Evolutionary conservation across 164 flowering plant species (phyloP).

Genomic region (Liriodendron chinense): DNA sequence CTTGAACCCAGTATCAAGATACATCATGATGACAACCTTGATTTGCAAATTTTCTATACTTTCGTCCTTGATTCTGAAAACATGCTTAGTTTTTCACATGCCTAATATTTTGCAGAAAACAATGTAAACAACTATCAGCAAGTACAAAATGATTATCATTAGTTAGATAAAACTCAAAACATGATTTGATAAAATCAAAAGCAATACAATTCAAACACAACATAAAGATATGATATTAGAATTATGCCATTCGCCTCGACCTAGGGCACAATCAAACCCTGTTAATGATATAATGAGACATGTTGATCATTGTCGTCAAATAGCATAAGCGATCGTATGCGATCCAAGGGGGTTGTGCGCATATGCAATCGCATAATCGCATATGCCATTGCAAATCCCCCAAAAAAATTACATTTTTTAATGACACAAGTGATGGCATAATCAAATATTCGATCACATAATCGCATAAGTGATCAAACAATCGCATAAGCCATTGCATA

Average conservation of each 20-base stretch:
- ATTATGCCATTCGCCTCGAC: not conserved
- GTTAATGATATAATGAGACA: too few relatives aligned
- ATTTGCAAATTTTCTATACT: not conserved
- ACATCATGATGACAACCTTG: not conserved
- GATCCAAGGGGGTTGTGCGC: too few relatives aligned
- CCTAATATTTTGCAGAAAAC: not conserved
- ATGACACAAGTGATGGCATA: too few relatives aligned
- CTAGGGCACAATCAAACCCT: not conserved
- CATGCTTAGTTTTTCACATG: not conserved
- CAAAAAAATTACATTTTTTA: too few relatives aligned
- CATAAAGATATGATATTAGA: not conserved
- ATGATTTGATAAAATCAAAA: not conserved
- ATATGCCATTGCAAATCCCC: too few relatives aligned
- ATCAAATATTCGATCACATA: too few relatives aligned
- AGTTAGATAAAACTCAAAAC: too few relatives aligned
- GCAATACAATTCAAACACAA: not conserved
- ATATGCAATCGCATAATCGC: too few relatives aligned
- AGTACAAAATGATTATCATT: not conserved
- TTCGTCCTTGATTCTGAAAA: not conserved
- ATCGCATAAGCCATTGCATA: too few relatives aligned
- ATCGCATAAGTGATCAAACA: too few relatives aligned
- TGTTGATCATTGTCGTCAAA: too few relatives aligned
- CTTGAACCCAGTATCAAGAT: not conserved
- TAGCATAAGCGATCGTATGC: too few relatives aligned
- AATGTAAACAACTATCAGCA: not conserved